Percentiles rank a stretch among this genome's conserved stretches.
Conservation (phyloP, 169 alveolate genomes). For the Besnoitia besnoiti region DNA sequence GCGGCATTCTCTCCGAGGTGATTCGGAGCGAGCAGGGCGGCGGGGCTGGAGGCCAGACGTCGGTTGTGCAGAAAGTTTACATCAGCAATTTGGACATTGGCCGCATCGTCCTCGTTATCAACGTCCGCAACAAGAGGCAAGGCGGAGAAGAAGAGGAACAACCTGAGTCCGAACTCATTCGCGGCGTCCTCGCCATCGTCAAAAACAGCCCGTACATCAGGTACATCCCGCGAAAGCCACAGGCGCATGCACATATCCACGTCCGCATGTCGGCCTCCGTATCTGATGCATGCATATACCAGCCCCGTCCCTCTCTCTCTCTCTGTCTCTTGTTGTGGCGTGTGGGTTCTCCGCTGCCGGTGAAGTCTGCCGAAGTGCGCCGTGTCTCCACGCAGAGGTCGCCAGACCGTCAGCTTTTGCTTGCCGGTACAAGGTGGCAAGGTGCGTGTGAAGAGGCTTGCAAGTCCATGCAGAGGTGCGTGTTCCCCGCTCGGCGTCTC, state of each 20-base stretch:
- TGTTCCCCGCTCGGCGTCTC: background rate
- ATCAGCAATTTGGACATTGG: conserved; percentile 58
- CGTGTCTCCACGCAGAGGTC: too few relatives aligned
- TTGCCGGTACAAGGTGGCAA: too few relatives aligned
- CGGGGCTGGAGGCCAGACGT: conserved; percentile 28
- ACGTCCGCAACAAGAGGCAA: conserved; percentile 60
- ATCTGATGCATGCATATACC: background rate
- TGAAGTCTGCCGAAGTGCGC: too few relatives aligned
- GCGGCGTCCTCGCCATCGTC: conserved; percentile 63
- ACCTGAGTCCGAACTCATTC: conserved; percentile 64
- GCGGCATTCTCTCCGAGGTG: conserved; percentile 46
- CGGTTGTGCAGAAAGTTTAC: conserved; percentile 45
- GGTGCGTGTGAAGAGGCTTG: too few relatives aligned
- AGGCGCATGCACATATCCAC: background rate
- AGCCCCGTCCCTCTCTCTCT: background rate
- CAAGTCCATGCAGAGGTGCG: background rate
- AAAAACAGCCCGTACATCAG: conserved; percentile 66
- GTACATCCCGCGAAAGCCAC: background rate
- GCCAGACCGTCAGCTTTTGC: too few relatives aligned
- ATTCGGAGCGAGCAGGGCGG: conserved; percentile 51
- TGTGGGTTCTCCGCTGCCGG: too few relatives aligned
- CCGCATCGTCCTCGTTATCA: conserved; percentile 57
- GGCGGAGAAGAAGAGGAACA: conserved; percentile 61
- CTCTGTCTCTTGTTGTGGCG: too few relatives aligned
- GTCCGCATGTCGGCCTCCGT: background rate